Percentiles rank a stretch among this genome's conserved stretches.
Evolutionary conservation across 148 eudicot species (phyloP).

Genomic region (Chenopodium album): DNA sequence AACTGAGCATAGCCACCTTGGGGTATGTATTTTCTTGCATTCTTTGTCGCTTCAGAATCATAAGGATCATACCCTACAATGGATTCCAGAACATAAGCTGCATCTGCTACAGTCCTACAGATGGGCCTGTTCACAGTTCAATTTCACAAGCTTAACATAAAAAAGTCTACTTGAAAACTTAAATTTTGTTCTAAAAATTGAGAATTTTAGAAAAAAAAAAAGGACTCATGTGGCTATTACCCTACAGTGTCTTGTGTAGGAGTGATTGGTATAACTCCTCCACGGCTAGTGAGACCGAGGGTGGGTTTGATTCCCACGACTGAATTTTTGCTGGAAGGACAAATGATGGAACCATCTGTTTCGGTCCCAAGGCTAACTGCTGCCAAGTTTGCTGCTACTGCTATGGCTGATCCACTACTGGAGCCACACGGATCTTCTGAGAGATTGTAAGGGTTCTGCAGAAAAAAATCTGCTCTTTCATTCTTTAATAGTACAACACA

Average conservation of each 20-base stretch:
- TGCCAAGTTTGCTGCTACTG: slow-evolving; percentile 37
- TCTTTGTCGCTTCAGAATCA: slow-evolving; percentile 39
- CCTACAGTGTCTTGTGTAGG: slow-evolving; percentile 46
- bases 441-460: slow-evolving; percentile 38
- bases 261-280: slow-evolving; percentile 39
- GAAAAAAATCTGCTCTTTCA: not conserved
- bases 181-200: too few species aligned
- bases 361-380: slow-evolving; percentile 33
- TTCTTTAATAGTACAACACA: too few species aligned
- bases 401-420: slow-evolving; percentile 39
- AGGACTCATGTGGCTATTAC: slow-evolving; percentile 9
- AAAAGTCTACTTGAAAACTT: too few species aligned
- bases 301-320: slow-evolving; percentile 54
- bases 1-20: slow-evolving; percentile 43
- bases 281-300: slow-evolving; percentile 51
- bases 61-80: slow-evolving; percentile 41
- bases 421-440: slow-evolving; percentile 31
- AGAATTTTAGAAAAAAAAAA: too few species aligned
- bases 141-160: too few species aligned
- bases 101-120: slow-evolving; percentile 53
- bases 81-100: slow-evolving; percentile 42
- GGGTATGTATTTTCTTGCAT: slow-evolving; percentile 37
- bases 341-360: slow-evolving; percentile 37
- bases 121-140: slow-evolving; percentile 35
- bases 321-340: slow-evolving; percentile 34